Evolutionary conservation across 306 rosid species (phyloP).

Genomic region (Quercus engelmannii): DNA sequence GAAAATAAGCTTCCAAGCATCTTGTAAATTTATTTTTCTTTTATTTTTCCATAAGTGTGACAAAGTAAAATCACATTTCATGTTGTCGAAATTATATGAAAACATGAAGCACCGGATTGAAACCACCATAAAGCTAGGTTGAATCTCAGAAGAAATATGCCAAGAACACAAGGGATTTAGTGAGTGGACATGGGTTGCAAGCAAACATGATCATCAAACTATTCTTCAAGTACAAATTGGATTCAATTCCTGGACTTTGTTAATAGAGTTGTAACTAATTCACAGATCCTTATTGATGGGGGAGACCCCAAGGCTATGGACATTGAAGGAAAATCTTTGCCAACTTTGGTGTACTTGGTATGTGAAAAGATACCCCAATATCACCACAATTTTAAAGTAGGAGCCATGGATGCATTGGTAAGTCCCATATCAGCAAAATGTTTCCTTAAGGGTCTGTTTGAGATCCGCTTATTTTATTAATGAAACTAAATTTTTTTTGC

Average conservation of each 20-base stretch:
- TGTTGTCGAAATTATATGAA: not conserved
- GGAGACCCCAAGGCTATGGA: not conserved
- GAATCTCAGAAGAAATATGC: not conserved
- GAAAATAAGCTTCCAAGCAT: too few relatives aligned
- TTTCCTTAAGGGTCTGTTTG: too few relatives aligned
- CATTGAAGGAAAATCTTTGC: not conserved
- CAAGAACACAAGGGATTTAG: not conserved
- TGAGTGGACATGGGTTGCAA: not conserved
- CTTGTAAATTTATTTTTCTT: too few relatives aligned
- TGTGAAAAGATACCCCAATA: not conserved
- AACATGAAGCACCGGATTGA: not conserved
- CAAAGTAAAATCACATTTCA: too few relatives aligned
- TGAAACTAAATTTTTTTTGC: too few relatives aligned
- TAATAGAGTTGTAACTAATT: not conserved
- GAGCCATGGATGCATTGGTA: not conserved
- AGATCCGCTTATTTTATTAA: too few relatives aligned
- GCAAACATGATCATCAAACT: not conserved
- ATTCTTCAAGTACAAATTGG: not conserved
- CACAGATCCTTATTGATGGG: not conserved
- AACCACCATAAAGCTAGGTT: not conserved
- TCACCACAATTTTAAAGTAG: not conserved
- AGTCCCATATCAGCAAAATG: too few relatives aligned
- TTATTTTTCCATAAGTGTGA: too few relatives aligned
- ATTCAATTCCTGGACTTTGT: not conserved
- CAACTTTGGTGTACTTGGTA: not conserved